A percentile compares a stretch with the other conserved stretches of the same genome.
Evolutionary conservation across 2,329 filamentous ascomycete genomes (phyloP).

Genomic region (Neofusicoccum cordaticola): DNA sequence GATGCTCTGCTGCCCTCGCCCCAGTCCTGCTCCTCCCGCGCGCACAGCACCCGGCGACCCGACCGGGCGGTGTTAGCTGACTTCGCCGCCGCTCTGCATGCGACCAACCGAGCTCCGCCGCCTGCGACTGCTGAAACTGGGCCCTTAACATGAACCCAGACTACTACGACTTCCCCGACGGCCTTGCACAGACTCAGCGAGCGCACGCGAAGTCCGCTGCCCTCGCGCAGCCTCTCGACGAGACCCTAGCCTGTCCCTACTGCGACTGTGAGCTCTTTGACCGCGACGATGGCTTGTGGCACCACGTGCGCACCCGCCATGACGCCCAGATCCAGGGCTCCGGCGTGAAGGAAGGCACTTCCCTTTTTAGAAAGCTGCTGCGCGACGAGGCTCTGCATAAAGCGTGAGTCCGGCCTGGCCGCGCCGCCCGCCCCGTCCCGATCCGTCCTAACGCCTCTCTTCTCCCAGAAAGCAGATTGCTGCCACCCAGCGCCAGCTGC

Average conservation of each 20-base stretch:
- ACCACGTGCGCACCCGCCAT: constrained; percentile 31
- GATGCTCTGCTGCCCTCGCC: not conserved
- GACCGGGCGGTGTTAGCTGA: not conserved
- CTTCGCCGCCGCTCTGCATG: not conserved
- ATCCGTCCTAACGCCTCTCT: constrained; percentile 5
- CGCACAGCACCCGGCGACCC: not conserved
- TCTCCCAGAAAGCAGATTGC: not conserved
- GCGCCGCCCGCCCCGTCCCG: constrained; percentile 6
- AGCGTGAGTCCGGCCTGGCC: constrained; percentile 23
- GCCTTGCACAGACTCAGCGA: constrained; percentile 1
- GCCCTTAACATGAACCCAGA: constrained; percentile 17
- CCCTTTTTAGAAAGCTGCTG: constrained; percentile 25
- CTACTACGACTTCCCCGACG: not conserved
- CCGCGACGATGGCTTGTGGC: constrained; percentile 24
- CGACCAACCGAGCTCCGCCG: not conserved
- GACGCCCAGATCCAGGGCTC: constrained; percentile 22
- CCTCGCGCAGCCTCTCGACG: not conserved
- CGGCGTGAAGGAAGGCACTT: constrained; percentile 16
- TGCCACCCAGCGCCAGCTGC: constrained; percentile 18
- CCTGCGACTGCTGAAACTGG: constrained; percentile 3
- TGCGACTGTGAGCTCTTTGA: constrained; percentile 31
- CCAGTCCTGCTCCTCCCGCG: not conserved
- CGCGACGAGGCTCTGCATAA: constrained; percentile 24
- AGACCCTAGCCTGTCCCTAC: constrained; percentile 28
- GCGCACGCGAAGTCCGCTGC: constrained; percentile 8